Evolutionary conservation across 139 green algal genomes (phyloP).

Genomic region (Ettlia oleoabundans): DNA sequence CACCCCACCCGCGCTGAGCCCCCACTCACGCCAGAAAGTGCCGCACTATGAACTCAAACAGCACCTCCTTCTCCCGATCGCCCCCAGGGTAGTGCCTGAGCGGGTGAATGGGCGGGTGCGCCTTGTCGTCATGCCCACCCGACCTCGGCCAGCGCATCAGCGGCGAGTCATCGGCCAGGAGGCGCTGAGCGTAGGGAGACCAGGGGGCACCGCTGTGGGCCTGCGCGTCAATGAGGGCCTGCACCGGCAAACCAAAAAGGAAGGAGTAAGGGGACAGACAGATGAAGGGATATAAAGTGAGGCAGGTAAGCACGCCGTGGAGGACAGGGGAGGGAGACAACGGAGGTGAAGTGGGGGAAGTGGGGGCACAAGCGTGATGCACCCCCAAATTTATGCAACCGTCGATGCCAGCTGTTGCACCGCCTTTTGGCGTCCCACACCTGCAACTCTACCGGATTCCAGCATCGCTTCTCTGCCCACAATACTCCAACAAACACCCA

Average conservation of each 20-base stretch:
- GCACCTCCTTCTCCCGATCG: slow-evolving; percentile 67
- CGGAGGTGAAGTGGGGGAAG: not conserved
- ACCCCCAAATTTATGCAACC: no score
- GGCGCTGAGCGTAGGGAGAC: slow-evolving; percentile 62
- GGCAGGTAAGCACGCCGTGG: not conserved
- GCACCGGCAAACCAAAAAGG: not conserved
- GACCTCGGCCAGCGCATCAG: slow-evolving; percentile 75
- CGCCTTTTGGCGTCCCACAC: no score
- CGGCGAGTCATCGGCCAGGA: slow-evolving; percentile 47
- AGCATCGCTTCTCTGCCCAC: no score
- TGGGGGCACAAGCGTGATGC: no score
- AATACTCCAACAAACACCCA: no score
- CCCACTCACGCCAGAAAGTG: slow-evolving; percentile 88
- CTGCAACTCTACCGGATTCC: no score
- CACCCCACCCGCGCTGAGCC: not conserved
- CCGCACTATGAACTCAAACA: slow-evolving; percentile 97
- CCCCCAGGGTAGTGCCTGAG: slow-evolving; percentile 60
- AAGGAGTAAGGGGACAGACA: not conserved
- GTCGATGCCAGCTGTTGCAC: no score
- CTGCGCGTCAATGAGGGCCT: slow-evolving; percentile 72
- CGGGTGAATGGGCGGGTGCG: slow-evolving; percentile 95
- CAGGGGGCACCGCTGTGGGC: slow-evolving; percentile 52
- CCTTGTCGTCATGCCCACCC: slow-evolving; percentile 88
- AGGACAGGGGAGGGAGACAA: not conserved
- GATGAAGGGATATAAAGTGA: not conserved